Base-by-base conservation (phyloP, 2,329 filamentous ascomycete species). In the Cercospora sojina region DNA sequence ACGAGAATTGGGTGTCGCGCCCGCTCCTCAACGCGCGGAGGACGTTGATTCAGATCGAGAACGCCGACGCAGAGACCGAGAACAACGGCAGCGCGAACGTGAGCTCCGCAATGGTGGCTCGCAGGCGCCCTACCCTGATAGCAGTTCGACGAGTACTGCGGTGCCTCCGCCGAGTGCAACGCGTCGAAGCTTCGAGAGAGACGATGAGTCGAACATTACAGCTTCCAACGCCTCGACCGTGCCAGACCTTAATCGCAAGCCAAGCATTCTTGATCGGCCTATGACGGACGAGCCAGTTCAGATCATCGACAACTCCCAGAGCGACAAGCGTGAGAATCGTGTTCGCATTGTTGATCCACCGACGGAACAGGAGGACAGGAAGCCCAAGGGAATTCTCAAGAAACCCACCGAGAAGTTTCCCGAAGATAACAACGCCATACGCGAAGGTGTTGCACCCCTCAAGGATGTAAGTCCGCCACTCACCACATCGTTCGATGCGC, bases 371-470 rank as follows among this genome's bases (percentile, higher is more conserved):
- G 84, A 55, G 82, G 87, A 63, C 85, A 89, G 91, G 18, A 84
- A 85, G 47, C 90, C 91, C 70, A 95, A 91, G 78, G 90, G 93
- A 16, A 98, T 98, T 64, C 83, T 98, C 51, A 95, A 96, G 78
- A 86, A 87, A 63, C 93, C 94, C 0, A 92, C 88, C 16, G 84
- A 85, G 27, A 90, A 90, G 74, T 98, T 97, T 74, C 94, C 94
- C 0, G 93, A 97, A 75, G 90, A 97, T 68, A 87, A 88, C 0
- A 90, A 93, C 71, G 90, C 92, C 0, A 85, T 96, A 38, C 87
- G 93, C 20, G 94, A 97, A 77, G 94, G 93, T 16, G 94, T 97
- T 6, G 93, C 93, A 1, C 93, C 93, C n/a, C 87, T 96, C 75
- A 97, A 96, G 80, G 92, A 96, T 76, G 77, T 77, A 71, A 70